These are phyloP conservation scores for Oemleria cerasiformis DNA, from an alignment of 306 rosid species.

Conservation along the genomic window DNA sequence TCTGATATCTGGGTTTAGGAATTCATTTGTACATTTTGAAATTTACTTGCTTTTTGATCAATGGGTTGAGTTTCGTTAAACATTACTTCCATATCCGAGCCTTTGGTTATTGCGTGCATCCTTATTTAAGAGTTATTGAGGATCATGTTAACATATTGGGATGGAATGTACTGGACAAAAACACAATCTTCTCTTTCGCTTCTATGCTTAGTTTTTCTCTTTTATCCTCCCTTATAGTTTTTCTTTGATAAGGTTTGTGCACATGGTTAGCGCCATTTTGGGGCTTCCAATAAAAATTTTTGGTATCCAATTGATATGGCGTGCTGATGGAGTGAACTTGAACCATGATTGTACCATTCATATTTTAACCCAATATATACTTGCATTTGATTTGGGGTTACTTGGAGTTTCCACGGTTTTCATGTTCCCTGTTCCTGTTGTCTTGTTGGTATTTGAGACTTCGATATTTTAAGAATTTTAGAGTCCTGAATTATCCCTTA, in stretches of 20 bases:
- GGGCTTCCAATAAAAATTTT: not conserved
- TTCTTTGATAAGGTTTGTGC: not conserved
- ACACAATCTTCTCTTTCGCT: not conserved
- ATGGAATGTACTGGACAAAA: not conserved
- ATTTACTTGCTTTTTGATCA: conserved; percentile 17
- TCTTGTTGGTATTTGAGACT: not conserved
- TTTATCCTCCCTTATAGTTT: not conserved
- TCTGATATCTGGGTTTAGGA: conserved; percentile 24
- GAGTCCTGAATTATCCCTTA: not conserved
- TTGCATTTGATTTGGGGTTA: not conserved
- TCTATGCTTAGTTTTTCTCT: not conserved
- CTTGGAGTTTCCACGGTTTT: no score
- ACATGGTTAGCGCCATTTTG: not conserved
- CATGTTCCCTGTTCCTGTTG: not conserved
- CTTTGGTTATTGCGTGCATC: conserved; percentile 23
- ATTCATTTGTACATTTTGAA: conserved; percentile 18
- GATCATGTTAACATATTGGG: not conserved
- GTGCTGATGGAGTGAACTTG: not conserved
- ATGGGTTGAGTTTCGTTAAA: conserved; percentile 22
- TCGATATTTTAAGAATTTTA: not conserved
- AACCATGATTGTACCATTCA: not conserved
- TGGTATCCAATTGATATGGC: not conserved
- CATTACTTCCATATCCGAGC: conserved; percentile 4
- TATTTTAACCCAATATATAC: not conserved
- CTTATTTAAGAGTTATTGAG: conserved; percentile 19